Base-by-base conservation (phyloP, 345 rosid genomes). In the Bruguiera parviflora region DNA sequence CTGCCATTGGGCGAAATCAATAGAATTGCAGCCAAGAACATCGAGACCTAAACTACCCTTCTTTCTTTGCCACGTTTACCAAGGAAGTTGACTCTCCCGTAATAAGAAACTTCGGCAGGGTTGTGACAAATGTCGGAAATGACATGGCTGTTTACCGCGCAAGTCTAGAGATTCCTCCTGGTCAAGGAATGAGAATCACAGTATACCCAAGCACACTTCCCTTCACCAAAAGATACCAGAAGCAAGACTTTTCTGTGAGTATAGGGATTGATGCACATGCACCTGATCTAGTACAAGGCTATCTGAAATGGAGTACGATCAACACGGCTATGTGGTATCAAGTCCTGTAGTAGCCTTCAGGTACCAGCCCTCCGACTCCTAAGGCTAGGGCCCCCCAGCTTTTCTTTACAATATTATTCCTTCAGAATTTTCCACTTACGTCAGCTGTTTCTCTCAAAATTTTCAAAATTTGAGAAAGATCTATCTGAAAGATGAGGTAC, bases 261-360 rank as follows among this genome's bases (percentile, higher is more conserved):
- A 0, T 70, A 65, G 70, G 64, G 31, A 28, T 69, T 0, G 78
- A 70, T 16, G 18, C 53, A 37, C 39, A 49, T 33, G 69, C 57
- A 51, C 70, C 76, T 24, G 49, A 35, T 0, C 58, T 73, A 71
- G 58, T 53, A 3, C 71, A 76, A 59, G 80, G 82, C 25, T 66
- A 18, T 37, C 78, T 83, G 21, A 71, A 67, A 63, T 85, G 87
- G 85, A 21, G 62, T 51, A 27, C 28, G 84, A 83, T 73, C 79
- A 83, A n/a, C 61, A 67, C 65, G 64, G 65, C 16, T 84, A 66
- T 43, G 63, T 52, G 0, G 86, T 80, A 13, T 77, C 81, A 24
- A 83, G 87, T 67, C 81, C 87, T 29, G 0, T 79, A 19, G 84
- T 79, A 24, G 84, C 71, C 32, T 8, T 77, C 31, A 74, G 69